A percentile compares a stretch with the other conserved stretches of the same genome.
These are phyloP conservation scores for Penicillium sp. DNA, from an alignment of 2,329 filamentous ascomycete genomes.

Conservation along the genomic window DNA sequence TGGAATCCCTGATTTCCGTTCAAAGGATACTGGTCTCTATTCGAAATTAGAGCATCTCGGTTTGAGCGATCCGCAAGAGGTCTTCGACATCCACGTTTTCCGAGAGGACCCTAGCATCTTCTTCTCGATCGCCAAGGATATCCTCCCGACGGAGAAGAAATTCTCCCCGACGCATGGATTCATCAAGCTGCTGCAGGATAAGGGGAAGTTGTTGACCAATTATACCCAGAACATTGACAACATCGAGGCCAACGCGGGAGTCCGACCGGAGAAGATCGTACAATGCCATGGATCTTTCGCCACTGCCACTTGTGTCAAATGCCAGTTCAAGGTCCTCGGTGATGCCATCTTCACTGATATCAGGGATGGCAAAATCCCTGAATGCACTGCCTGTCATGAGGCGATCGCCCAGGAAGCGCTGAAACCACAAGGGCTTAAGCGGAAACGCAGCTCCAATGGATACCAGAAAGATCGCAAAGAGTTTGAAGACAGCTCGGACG, in stretches of 20 bases:
- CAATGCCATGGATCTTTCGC: conserved; percentile 98
- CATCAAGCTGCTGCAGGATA: conserved; percentile 83
- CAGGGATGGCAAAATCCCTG: conserved; percentile 71
- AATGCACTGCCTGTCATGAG: conserved; percentile 71
- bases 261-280: conserved; percentile 77
- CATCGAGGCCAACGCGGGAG: conserved; percentile 83
- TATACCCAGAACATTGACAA: conserved; percentile 99
- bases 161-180: conserved; percentile 94
- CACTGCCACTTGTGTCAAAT: conserved; percentile 84
- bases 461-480: conserved; percentile 56
- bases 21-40: conserved; percentile 89
- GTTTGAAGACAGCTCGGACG: conserved; percentile 58
- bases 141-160: conserved; percentile 75
- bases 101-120: conserved; percentile 84
- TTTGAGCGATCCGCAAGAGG: conserved; percentile 82
- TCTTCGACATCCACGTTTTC: conserved; percentile 90
- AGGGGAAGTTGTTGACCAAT: conserved; percentile 88
- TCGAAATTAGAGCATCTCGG: conserved; percentile 79
- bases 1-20: conserved; percentile 95
- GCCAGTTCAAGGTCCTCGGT: conserved; percentile 71
- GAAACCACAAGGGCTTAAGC: conserved; percentile 52
- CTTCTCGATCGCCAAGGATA: conserved; percentile 88
- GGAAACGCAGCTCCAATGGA: conserved; percentile 55
- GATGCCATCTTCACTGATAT: conserved; percentile 80
- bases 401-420: conserved; percentile 48